Conservation (phyloP, 305 asterid species). For the Fraxinus latifolia region DNA sequence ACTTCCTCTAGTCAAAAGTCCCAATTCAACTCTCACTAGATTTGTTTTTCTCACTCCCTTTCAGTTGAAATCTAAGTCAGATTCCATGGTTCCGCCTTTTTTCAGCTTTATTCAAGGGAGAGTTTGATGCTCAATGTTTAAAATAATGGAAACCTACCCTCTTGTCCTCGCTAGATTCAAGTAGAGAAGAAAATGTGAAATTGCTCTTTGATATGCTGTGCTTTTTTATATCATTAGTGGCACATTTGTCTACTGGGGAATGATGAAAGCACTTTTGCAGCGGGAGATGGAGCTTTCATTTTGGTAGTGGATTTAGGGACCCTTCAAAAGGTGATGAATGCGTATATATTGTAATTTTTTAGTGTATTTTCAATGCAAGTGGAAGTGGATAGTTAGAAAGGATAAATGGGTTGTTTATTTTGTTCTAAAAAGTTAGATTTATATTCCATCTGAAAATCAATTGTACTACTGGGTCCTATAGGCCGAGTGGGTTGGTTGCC, state of each 20-base stretch:
- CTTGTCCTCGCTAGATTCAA: slow-evolving; percentile 41
- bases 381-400: slow-evolving; percentile 34
- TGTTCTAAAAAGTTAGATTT: slow-evolving; percentile 38
- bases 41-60: slow-evolving; percentile 20
- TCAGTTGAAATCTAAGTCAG: slow-evolving; percentile 58
- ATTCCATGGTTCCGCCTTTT: slow-evolving; percentile 34
- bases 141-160: slow-evolving; percentile 40
- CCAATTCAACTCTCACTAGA: slow-evolving; percentile 14
- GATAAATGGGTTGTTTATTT: slow-evolving; percentile 30
- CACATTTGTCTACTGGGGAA: slow-evolving; percentile 41
- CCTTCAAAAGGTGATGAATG: slow-evolving; percentile 32
- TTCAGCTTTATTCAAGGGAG: slow-evolving; percentile 28
- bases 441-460: slow-evolving; percentile 28
- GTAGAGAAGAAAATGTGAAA: slow-evolving; percentile 44
- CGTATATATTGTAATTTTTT: slow-evolving; percentile 29
- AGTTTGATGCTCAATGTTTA: slow-evolving; percentile 19
- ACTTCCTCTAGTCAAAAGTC: slow-evolving; percentile 6
- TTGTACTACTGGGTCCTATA: slow-evolving; percentile 23
- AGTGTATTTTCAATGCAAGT: slow-evolving; percentile 34
- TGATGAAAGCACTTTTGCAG: slow-evolving; percentile 52
- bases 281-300: slow-evolving; percentile 30
- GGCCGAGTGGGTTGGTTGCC: slow-evolving; percentile 32
- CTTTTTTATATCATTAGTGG: slow-evolving; percentile 51
- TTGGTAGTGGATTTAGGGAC: slow-evolving; percentile 57
- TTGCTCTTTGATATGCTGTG: slow-evolving; percentile 37